These are phyloP conservation scores for Lactarius hengduanensis DNA, from an alignment of 768 basidiomycete species.

Conservation along the genomic window DNA sequence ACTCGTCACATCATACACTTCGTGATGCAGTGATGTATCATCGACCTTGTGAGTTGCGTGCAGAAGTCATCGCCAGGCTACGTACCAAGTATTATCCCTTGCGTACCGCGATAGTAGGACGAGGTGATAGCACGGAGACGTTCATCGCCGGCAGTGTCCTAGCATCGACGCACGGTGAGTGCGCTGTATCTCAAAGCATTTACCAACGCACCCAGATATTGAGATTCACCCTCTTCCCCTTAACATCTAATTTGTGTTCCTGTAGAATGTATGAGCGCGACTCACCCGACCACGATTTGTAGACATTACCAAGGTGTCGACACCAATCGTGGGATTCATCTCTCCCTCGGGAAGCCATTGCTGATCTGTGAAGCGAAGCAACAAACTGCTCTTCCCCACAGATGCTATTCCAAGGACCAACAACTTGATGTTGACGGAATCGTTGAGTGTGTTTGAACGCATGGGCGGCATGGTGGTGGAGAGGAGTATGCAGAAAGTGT, in stretches of 20 bases:
- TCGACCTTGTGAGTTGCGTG: neutral
- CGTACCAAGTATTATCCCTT: slow-evolving; percentile 73
- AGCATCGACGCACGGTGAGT: neutral
- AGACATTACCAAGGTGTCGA: slow-evolving; percentile 71
- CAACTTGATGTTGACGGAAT: slow-evolving; percentile 72
- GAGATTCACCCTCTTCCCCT: slow-evolving; percentile 81
- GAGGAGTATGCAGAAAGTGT: neutral
- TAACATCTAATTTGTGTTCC: slow-evolving; percentile 85
- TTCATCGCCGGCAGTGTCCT: slow-evolving; percentile 97
- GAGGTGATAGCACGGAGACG: slow-evolving; percentile 93
- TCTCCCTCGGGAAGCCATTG: slow-evolving; percentile 92
- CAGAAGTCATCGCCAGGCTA: neutral
- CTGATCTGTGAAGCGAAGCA: slow-evolving; percentile 92
- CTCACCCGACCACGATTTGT: neutral
- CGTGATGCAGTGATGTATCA: neutral
- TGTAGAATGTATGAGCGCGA: slow-evolving; percentile 31
- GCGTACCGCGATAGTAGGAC: slow-evolving; percentile 88
- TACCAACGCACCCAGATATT: slow-evolving; percentile 82
- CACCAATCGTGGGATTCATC: slow-evolving; percentile 79
- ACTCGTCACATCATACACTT: slow-evolving; percentile 94
- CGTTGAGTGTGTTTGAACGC: slow-evolving; percentile 8
- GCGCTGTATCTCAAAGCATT: neutral
- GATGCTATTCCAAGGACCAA: slow-evolving; percentile 81
- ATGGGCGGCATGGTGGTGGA: neutral
- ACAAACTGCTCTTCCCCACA: slow-evolving; percentile 89